Evolutionary conservation across 805 yeast genomes (phyloP).

Genomic region (Teunomyces kruisii): DNA sequence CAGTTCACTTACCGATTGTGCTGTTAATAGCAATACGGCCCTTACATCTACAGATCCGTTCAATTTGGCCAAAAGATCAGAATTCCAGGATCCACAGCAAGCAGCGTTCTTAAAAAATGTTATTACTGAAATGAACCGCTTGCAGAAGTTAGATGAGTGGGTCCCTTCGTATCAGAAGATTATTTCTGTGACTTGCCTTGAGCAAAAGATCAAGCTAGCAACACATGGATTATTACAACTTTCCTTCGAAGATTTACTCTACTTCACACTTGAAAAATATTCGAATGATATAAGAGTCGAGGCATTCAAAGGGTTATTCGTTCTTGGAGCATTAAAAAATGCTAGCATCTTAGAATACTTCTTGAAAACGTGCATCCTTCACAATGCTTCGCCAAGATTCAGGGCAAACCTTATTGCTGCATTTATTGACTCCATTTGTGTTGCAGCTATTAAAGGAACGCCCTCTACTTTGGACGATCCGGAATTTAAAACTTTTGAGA

Average conservation of each 20-base stretch:
- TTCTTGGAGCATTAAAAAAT: conserved; percentile 77
- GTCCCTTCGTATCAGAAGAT: conserved; percentile 67
- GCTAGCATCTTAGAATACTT: conserved; percentile 58
- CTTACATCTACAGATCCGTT: conserved; percentile 9
- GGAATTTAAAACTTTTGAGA: conserved; percentile 49
- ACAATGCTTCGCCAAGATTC: conserved; percentile 49
- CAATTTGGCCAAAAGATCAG: neutral
- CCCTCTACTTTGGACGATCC: conserved; percentile 62
- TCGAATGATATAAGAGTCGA: conserved; percentile 56
- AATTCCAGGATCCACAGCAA: conserved; percentile 7
- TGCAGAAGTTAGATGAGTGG: conserved; percentile 82
- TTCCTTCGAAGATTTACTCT: conserved; percentile 54
- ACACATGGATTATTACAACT: conserved; percentile 52
- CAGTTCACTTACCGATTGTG: conserved; percentile 44
- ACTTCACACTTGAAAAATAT: conserved; percentile 48
- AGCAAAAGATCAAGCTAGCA: conserved; percentile 60
- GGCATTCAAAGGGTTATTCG: conserved; percentile 69
- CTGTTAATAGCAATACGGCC: conserved; percentile 18
- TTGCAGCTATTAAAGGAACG: conserved; percentile 65
- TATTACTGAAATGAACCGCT: conserved; percentile 67
- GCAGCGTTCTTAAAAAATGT: conserved; percentile 26
- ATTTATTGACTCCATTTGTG: conserved; percentile 56
- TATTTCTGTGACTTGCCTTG: conserved; percentile 56
- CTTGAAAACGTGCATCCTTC: conserved; percentile 56
- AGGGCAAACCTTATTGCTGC: conserved; percentile 48